Evolutionary conservation across 139 green algal genomes (phyloP).

Genomic region (Pleodorina starrii): DNA sequence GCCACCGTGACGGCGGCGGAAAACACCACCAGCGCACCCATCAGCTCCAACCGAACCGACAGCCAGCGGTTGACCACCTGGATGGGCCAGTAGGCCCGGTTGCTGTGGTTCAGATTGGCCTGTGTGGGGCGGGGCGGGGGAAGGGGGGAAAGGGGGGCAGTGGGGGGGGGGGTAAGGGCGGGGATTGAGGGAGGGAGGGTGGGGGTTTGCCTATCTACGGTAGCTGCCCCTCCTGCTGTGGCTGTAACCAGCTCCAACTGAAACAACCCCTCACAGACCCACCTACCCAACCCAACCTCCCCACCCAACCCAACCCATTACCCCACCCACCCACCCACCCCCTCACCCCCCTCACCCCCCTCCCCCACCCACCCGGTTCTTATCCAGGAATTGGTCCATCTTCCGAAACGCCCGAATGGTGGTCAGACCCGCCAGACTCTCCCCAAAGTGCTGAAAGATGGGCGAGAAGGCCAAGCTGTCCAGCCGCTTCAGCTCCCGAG

Average conservation of each 20-base stretch:
- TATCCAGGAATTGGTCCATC: slow-evolving; percentile 68
- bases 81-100: slow-evolving; percentile 65
- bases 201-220: no score
- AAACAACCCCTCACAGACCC: no score
- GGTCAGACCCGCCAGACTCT: slow-evolving; percentile 80
- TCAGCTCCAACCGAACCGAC: slow-evolving; percentile 91
- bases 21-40: slow-evolving; percentile 82
- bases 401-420: slow-evolving; percentile 88
- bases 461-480: slow-evolving; percentile 86
- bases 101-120: slow-evolving; percentile 56
- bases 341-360: not conserved
- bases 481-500: slow-evolving; percentile 90
- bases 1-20: slow-evolving; percentile 69
- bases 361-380: slow-evolving; percentile 38
- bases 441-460: slow-evolving; percentile 87
- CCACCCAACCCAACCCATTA: not conserved
- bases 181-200: no score
- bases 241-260: no score
- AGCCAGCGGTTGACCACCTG: slow-evolving; percentile 94
- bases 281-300: no score
- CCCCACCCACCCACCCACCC: not conserved
- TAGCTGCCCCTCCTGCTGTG: no score
- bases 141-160: not conserved
- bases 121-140: not conserved
- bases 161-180: no score